Conservation (phyloP, 2,329 filamentous ascomycete genomes). For the Aspergillus carbonarius region DNA sequence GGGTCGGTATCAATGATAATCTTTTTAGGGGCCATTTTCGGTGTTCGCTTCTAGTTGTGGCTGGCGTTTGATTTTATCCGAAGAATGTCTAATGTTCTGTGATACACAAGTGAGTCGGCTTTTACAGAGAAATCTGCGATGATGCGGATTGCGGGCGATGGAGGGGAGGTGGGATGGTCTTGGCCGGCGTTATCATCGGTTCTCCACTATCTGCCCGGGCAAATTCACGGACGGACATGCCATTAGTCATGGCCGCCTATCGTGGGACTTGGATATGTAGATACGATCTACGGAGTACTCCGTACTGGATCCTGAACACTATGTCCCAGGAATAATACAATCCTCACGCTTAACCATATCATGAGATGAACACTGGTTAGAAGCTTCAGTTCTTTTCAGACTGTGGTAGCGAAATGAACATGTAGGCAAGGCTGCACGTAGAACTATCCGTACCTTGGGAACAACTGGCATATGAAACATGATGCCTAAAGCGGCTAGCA, state of each 20-base stretch:
- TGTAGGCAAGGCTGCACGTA: too few species aligned
- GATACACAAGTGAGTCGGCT: neutral
- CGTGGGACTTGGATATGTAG: neutral
- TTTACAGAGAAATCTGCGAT: neutral
- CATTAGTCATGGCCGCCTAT: neutral
- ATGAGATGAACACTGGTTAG: too few species aligned
- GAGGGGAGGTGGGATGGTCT: conserved; percentile 19
- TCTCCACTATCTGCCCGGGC: conserved; percentile 11
- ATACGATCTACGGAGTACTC: neutral
- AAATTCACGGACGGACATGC: neutral
- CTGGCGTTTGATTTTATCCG: neutral
- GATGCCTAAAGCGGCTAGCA: neutral
- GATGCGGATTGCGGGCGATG: neutral
- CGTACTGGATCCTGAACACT: too few species aligned
- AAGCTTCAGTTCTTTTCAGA: too few species aligned
- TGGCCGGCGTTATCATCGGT: conserved; percentile 16
- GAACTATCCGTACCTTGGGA: too few species aligned
- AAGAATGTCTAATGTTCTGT: neutral
- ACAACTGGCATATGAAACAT: neutral
- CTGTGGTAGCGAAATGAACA: too few species aligned
- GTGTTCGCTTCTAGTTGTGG: neutral
- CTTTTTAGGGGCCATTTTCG: conserved; percentile 38
- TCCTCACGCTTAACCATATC: too few species aligned
- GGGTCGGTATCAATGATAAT: conserved; percentile 98
- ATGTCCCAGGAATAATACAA: too few species aligned